Conservation (phyloP, 805 yeast species). For the Schizosaccharomyces japonicus region DNA sequence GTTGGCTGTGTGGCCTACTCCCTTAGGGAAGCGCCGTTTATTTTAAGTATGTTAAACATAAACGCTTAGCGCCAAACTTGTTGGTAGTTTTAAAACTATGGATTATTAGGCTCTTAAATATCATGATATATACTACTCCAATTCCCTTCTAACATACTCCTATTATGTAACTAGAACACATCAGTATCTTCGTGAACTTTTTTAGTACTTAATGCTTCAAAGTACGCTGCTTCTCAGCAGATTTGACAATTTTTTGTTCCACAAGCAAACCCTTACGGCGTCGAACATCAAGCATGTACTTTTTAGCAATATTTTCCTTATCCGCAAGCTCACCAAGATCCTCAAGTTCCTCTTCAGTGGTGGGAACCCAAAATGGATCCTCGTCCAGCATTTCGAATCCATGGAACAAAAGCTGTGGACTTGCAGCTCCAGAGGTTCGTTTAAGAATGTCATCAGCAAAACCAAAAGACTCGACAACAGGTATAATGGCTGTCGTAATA, state of each 20-base stretch:
- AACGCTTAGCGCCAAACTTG: too few species aligned
- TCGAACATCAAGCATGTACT: conserved; percentile 62
- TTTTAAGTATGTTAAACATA: too few species aligned
- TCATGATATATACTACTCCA: too few species aligned
- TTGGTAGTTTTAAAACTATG: too few species aligned
- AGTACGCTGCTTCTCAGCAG: conserved; percentile 86
- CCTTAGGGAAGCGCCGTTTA: too few species aligned
- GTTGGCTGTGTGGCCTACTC: too few species aligned
- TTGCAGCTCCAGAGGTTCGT: conserved; percentile 87
- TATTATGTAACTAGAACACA: too few species aligned
- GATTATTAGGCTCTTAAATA: too few species aligned
- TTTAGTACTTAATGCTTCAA: conserved; percentile 26
- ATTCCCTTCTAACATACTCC: too few species aligned
- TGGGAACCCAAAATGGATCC: conserved; percentile 98
- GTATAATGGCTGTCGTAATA: conserved; percentile 59
- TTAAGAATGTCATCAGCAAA: conserved; percentile 86
- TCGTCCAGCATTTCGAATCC: conserved; percentile 71
- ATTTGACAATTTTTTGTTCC: conserved; percentile 70
- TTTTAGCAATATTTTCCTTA: conserved; percentile 69
- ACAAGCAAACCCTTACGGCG: conserved; percentile 71
- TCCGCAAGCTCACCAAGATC: conserved; percentile 84
- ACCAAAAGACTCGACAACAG: conserved; percentile 91
- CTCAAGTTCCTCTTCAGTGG: conserved; percentile 87
- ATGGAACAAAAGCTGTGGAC: conserved; percentile 76
- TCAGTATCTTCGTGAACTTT: too few species aligned